Percentiles rank a stretch among this genome's conserved stretches.
Conservation (phyloP, 306 rosid genomes). For the Casuarina glauca region DNA sequence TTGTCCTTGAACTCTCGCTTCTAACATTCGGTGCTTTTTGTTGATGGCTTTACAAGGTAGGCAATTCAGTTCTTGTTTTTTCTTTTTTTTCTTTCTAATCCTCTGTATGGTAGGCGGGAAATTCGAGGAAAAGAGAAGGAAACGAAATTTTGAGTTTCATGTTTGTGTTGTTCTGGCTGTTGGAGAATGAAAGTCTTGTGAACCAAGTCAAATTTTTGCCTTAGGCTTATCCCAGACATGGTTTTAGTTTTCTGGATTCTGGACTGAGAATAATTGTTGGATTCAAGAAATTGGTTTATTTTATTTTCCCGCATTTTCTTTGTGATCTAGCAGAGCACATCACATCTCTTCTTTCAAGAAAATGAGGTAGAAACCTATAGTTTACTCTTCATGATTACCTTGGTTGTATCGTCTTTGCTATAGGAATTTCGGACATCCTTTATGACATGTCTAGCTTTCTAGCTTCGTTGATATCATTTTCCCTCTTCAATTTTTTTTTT, state of each 20-base stretch:
- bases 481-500: slow-evolving; percentile 16
- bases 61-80: neutral
- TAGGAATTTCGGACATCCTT: slow-evolving; percentile 4
- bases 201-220: slow-evolving; percentile 13
- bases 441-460: neutral
- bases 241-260: slow-evolving; percentile 7
- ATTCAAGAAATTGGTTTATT: neutral
- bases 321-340: slow-evolving; percentile 9
- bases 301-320: slow-evolving; percentile 6
- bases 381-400: slow-evolving; percentile 1
- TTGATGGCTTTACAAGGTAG: neutral
- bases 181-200: slow-evolving; percentile 20
- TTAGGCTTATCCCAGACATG: neutral
- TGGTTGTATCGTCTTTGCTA: slow-evolving; percentile 10
- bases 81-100: neutral
- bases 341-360: neutral
- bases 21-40: neutral
- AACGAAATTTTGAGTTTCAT: neutral
- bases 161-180: slow-evolving; percentile 15
- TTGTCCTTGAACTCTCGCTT: neutral
- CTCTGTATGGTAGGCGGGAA: slow-evolving; percentile 15
- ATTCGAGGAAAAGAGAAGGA: neutral
- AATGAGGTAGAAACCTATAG: neutral
- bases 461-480: slow-evolving; percentile 5
- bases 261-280: neutral